Percentiles rank a stretch among this genome's conserved stretches.
phyloP scores from a whole-genome alignment of 2,329 filamentous ascomycete species.

The Cladophialophora bantiana region DNA sequence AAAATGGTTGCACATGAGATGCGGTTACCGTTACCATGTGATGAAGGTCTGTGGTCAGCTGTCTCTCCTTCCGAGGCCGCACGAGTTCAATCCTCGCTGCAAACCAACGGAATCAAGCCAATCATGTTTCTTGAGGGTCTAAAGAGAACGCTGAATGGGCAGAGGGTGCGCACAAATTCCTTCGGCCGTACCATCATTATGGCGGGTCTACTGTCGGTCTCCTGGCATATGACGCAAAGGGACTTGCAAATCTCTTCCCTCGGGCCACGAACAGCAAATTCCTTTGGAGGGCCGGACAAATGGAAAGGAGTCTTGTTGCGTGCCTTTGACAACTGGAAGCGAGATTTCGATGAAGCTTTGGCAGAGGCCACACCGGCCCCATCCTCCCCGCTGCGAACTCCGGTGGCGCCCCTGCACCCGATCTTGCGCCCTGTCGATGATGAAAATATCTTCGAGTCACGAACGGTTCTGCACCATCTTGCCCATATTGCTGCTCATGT shows the following conservation, averaged over 20 bases:
- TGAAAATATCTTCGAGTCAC: slow-evolving; percentile 82
- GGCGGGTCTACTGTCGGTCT: slow-evolving; percentile 90
- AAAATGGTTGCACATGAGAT: slow-evolving; percentile 98
- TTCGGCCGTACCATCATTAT: slow-evolving; percentile 94
- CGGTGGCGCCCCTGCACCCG: slow-evolving; percentile 49
- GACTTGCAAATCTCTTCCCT: slow-evolving; percentile 91
- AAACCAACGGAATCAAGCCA: slow-evolving; percentile 81
- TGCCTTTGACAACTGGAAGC: slow-evolving; percentile 93
- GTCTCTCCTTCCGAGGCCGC: slow-evolving; percentile 86
- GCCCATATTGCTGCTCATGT: slow-evolving; percentile 99
- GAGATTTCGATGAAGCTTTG: slow-evolving; percentile 84
- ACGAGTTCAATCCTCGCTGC: slow-evolving; percentile 78
- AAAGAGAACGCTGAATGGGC: slow-evolving; percentile 85
- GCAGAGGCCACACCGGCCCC: slow-evolving; percentile 58
- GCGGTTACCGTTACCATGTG: slow-evolving; percentile 86
- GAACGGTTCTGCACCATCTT: slow-evolving; percentile 87
- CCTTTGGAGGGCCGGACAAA: slow-evolving; percentile 85
- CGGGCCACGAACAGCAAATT: slow-evolving; percentile 69
- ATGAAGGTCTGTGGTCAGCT: slow-evolving; percentile 91
- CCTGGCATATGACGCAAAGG: slow-evolving; percentile 97
- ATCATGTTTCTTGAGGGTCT: slow-evolving; percentile 89
- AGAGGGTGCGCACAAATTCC: slow-evolving; percentile 86
- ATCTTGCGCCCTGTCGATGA: slow-evolving; percentile 56
- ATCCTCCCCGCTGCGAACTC: slow-evolving; percentile 53
- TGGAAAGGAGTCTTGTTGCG: slow-evolving; percentile 86